These are phyloP conservation scores for Pholiota conissans DNA, from an alignment of 768 basidiomycete species.

Conservation along the genomic window DNA sequence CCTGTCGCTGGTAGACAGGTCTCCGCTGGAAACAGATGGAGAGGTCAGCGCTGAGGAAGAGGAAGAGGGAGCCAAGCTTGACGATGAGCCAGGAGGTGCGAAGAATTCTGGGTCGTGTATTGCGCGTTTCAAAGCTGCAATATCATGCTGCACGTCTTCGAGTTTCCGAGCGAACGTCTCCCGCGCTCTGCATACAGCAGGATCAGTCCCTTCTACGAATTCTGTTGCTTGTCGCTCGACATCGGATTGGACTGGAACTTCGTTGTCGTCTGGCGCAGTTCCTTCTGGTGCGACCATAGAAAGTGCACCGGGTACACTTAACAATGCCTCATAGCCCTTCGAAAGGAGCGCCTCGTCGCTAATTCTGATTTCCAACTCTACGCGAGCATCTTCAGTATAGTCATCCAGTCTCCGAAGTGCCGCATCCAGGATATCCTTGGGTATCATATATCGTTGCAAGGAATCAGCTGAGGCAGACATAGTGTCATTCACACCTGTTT, in stretches of 20 bases:
- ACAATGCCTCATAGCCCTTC: slow-evolving; percentile 68
- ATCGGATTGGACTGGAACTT: slow-evolving; percentile 28
- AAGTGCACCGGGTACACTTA: slow-evolving; percentile 56
- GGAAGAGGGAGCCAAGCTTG: slow-evolving; percentile 11
- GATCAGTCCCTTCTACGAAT: slow-evolving; percentile 58
- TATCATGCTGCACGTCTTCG: slow-evolving; percentile 75
- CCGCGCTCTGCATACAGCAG: slow-evolving; percentile 43
- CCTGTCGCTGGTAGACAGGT: neutral
- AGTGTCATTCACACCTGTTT: slow-evolving; percentile 44
- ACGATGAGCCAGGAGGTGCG: slow-evolving; percentile 3
- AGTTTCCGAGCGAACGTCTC: slow-evolving; percentile 58
- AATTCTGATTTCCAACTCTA: slow-evolving; percentile 79
- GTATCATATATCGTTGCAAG: slow-evolving; percentile 14
- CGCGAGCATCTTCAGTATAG: slow-evolving; percentile 75
- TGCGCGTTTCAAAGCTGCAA: slow-evolving; percentile 63
- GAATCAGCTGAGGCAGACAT: slow-evolving; percentile 19
- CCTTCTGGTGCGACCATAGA: slow-evolving; percentile 1
- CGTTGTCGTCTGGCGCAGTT: slow-evolving; percentile 10
- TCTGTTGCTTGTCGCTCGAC: slow-evolving; percentile 50
- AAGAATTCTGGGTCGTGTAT: slow-evolving; percentile 45
- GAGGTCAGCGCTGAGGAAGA: slow-evolving; percentile 13
- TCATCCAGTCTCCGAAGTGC: slow-evolving; percentile 68
- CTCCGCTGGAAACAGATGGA: neutral
- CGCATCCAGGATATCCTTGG: slow-evolving; percentile 40
- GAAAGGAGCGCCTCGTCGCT: slow-evolving; percentile 69